Evolutionary conservation across 2,329 filamentous ascomycete species (phyloP).

Genomic region (Bipolaris victoriae): DNA sequence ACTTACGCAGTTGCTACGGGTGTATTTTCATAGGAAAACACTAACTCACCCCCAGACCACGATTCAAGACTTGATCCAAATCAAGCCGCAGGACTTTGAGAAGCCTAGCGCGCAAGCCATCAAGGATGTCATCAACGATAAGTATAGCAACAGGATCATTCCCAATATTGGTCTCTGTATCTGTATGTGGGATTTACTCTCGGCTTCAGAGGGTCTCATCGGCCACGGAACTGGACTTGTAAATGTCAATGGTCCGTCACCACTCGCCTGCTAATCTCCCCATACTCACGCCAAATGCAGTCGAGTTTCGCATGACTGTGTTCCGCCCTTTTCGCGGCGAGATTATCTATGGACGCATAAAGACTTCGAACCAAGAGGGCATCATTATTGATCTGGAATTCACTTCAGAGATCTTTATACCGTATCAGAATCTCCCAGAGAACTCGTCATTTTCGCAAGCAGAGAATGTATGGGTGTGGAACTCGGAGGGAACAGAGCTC

Average conservation of each 20-base stretch:
- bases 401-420: constrained; percentile 87
- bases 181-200: constrained; percentile 88
- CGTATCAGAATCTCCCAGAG: constrained; percentile 53
- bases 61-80: constrained; percentile 91
- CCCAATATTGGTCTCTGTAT: constrained; percentile 94
- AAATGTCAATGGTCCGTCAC: constrained; percentile 80
- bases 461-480: constrained; percentile 86
- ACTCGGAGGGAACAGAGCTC: constrained; percentile 72
- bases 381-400: constrained; percentile 87
- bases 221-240: constrained; percentile 90
- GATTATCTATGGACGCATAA: constrained; percentile 84
- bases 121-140: constrained; percentile 95
- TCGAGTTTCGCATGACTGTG: constrained; percentile 90
- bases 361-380: constrained; percentile 71
- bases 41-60: constrained; percentile 69
- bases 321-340: constrained; percentile 97
- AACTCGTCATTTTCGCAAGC: constrained; percentile 70
- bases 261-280: background rate
- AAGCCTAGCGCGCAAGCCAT: constrained; percentile 84
- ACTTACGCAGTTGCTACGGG: too few species aligned
- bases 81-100: constrained; percentile 84
- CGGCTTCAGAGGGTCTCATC: constrained; percentile 90
- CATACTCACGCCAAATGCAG: constrained; percentile 53
- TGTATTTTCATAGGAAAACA: background rate
- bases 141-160: constrained; percentile 97